phyloP scores from a whole-genome alignment of 495 filamentous ascomycete genomes.

The Penicillium cataractarum region DNA sequence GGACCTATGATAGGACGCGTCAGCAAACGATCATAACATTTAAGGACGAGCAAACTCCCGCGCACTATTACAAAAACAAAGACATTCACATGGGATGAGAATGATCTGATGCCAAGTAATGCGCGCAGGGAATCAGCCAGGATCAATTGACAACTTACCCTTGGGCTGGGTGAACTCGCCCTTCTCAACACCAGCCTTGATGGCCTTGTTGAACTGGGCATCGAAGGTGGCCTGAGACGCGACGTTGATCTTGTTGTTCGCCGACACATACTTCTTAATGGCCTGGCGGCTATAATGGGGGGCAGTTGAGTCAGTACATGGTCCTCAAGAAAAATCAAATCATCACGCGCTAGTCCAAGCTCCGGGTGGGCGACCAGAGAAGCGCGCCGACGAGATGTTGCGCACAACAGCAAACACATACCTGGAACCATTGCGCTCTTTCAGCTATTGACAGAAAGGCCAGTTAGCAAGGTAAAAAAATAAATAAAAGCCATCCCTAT shows the following conservation, averaged over 20 bases:
- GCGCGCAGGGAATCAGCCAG: slow-evolving; percentile 8
- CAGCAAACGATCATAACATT: slow-evolving; percentile 34
- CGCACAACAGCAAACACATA: slow-evolving; percentile 43
- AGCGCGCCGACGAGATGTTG: slow-evolving; percentile 16
- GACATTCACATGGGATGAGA: background rate
- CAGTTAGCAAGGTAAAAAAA: slow-evolving; percentile 38
- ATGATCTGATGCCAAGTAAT: slow-evolving; percentile 9
- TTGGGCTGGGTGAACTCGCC: slow-evolving; percentile 92
- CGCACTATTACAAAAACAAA: background rate
- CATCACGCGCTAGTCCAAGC: slow-evolving; percentile 12
- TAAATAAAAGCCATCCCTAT: slow-evolving; percentile 20
- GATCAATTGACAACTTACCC: slow-evolving; percentile 62
- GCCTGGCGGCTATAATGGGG: slow-evolving; percentile 73
- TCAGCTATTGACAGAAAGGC: slow-evolving; percentile 52
- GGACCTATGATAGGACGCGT: slow-evolving; percentile 62
- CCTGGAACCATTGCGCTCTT: slow-evolving; percentile 68
- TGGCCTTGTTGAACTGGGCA: slow-evolving; percentile 88
- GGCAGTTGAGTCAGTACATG: slow-evolving; percentile 19
- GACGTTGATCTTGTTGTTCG: slow-evolving; percentile 85
- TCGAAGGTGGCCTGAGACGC: slow-evolving; percentile 77
- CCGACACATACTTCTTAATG: slow-evolving; percentile 96
- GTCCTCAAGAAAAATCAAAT: slow-evolving; percentile 6
- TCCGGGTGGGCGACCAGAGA: slow-evolving; percentile 4
- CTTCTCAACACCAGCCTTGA: slow-evolving; percentile 87
- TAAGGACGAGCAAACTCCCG: background rate